A percentile compares a stretch with the other conserved stretches of the same genome.
Evolutionary conservation across 176 grass and related monocot species (phyloP).

Genomic region (Rhynchospora breviuscula): DNA sequence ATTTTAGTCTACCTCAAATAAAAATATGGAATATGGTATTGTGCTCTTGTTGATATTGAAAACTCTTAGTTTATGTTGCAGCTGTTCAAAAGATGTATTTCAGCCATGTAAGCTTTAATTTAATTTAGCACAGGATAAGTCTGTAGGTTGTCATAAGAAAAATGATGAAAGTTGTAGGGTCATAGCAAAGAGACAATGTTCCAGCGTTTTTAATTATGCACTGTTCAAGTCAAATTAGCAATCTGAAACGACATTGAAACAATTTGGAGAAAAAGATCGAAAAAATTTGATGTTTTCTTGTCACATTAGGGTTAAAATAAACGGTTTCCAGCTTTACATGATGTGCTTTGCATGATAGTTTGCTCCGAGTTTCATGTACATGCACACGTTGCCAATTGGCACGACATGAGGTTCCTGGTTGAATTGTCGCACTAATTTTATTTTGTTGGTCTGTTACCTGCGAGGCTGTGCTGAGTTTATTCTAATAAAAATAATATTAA

Average conservation of each 20-base stretch:
- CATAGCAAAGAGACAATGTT: not conserved
- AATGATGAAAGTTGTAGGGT: not conserved
- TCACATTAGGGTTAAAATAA: not conserved
- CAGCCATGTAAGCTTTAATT: too few relatives aligned
- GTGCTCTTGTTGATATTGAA: too few relatives aligned
- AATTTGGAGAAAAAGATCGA: not conserved
- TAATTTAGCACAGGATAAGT: too few relatives aligned
- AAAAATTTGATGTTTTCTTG: not conserved
- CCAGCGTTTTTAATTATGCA: not conserved
- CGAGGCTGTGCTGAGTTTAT: not conserved
- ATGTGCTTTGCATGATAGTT: not conserved
- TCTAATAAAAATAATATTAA: not conserved
- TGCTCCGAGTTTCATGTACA: not conserved
- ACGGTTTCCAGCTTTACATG: not conserved
- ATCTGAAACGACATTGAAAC: not conserved
- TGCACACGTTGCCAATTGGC: constrained; percentile 4
- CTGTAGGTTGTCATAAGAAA: too few relatives aligned
- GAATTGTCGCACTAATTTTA: not conserved
- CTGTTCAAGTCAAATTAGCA: not conserved
- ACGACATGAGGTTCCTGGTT: not conserved
- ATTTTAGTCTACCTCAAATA: too few relatives aligned
- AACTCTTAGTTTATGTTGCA: too few relatives aligned
- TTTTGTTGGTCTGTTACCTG: not conserved
- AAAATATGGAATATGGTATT: too few relatives aligned
- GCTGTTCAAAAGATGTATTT: too few relatives aligned